Evolutionary conservation across 2,329 filamentous ascomycete species (phyloP).

Genomic region (Didymella exigua): DNA sequence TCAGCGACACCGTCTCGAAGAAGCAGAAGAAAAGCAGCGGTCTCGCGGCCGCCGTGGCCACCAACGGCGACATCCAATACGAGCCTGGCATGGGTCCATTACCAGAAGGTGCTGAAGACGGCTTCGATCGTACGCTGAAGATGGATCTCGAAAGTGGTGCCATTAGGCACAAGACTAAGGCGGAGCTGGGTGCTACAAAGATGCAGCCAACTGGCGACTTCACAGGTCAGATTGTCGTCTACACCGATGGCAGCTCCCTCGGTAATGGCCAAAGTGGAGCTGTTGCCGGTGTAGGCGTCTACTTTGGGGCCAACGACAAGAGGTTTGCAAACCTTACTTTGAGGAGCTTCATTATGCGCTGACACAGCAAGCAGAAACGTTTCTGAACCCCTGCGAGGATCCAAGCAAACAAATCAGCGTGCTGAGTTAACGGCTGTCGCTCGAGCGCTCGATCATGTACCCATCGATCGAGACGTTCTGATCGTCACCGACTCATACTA

Average conservation of each 20-base stretch:
- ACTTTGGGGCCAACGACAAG: constrained; percentile 64
- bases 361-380: constrained; percentile 61
- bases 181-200: constrained; percentile 56
- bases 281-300: constrained; percentile 67
- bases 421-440: constrained; percentile 91
- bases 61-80: constrained; percentile 24
- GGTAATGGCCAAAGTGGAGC: constrained; percentile 63
- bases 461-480: constrained; percentile 68
- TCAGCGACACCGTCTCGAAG: constrained; percentile 37
- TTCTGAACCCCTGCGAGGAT: constrained; percentile 75
- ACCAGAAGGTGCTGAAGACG: constrained; percentile 62
- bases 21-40: constrained; percentile 46
- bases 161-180: constrained; percentile 61
- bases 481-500: constrained; percentile 93
- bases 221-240: constrained; percentile 62
- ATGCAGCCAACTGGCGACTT: constrained; percentile 51
- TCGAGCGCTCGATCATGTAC: constrained; percentile 78
- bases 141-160: constrained; percentile 61
- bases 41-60: constrained; percentile 14
- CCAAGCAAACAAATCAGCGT: constrained; percentile 88
- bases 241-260: constrained; percentile 67
- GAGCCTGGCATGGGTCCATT: constrained; percentile 63
- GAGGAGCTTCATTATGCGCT: background rate
- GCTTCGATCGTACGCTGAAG: constrained; percentile 64
- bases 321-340: constrained; percentile 50